Percentiles rank a stretch among this genome's conserved stretches.
phyloP scores from a whole-genome alignment of 495 filamentous ascomycete genomes.

The Neurospora terricola region DNA sequence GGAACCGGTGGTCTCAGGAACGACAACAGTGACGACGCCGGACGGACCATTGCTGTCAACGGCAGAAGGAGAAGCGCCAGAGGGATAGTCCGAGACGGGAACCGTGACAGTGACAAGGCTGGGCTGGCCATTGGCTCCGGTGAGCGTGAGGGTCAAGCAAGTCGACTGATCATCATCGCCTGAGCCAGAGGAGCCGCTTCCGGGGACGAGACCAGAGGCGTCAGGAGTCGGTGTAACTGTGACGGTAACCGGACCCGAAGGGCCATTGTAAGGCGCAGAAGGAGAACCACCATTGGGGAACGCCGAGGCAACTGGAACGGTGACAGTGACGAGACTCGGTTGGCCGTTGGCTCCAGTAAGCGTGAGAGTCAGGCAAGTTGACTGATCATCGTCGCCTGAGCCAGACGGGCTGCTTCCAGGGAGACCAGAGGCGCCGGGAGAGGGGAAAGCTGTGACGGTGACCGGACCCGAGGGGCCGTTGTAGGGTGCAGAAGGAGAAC shows the following conservation, averaged over 20 bases:
- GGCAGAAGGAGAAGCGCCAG: not conserved
- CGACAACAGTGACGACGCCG: not conserved
- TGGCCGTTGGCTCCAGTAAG: not conserved
- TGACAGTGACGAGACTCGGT: not conserved
- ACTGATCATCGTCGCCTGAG: not conserved
- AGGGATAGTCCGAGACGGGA: not conserved
- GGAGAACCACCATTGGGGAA: not conserved
- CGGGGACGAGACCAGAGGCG: not conserved
- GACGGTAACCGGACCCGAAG: not conserved
- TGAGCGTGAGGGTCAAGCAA: conserved; percentile 2
- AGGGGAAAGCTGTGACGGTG: not conserved
- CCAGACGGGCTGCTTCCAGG: not conserved
- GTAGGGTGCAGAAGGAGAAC: not conserved
- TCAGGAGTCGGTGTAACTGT: not conserved
- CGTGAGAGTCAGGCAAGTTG: not conserved
- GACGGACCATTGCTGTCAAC: not conserved
- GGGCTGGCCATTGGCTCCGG: not conserved
- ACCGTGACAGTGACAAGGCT: not conserved
- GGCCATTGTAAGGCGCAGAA: not conserved
- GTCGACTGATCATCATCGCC: not conserved
- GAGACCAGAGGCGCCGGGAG: not conserved
- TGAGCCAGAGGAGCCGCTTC: not conserved
- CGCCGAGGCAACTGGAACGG: not conserved
- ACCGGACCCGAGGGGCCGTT: not conserved
- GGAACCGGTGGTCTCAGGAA: not conserved